These are phyloP conservation scores for Paramecium octaurelia DNA, from an alignment of 73 alveolate genomes.

Conservation along the genomic window DNA sequence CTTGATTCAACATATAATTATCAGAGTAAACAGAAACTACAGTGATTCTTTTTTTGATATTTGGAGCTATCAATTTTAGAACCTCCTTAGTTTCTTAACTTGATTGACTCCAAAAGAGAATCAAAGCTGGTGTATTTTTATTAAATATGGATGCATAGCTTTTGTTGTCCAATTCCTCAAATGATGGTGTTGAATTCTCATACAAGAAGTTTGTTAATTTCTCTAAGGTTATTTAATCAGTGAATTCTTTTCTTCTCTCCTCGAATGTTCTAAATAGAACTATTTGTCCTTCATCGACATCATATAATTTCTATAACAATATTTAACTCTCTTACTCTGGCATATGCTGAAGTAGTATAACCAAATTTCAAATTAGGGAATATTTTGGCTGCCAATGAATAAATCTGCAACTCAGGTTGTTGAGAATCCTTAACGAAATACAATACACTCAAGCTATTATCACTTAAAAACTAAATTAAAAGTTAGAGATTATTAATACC, in stretches of 20 bases:
- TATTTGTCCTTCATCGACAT: conserved; percentile 1
- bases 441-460: background rate
- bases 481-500: background rate
- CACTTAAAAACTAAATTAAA: background rate
- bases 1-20: background rate
- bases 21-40: conserved; percentile 25
- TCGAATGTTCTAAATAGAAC: conserved; percentile 20
- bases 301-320: background rate
- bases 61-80: conserved; percentile 11
- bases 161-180: conserved; percentile 12
- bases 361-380: conserved; percentile 1
- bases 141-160: background rate
- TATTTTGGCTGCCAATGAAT: background rate
- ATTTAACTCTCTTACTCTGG: background rate
- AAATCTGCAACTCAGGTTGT: background rate
- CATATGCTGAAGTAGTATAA: background rate
- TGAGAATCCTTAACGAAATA: background rate
- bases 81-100: background rate
- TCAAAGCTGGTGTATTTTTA: conserved; percentile 1
- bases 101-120: background rate
- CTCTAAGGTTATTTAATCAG: background rate
- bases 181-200: background rate
- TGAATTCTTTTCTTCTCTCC: conserved; percentile 44
- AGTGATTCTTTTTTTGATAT: background rate
- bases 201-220: conserved; percentile 1